phyloP scores from a whole-genome alignment of 1,284 basidiomycete genomes.

The Rhodofomes roseus region DNA sequence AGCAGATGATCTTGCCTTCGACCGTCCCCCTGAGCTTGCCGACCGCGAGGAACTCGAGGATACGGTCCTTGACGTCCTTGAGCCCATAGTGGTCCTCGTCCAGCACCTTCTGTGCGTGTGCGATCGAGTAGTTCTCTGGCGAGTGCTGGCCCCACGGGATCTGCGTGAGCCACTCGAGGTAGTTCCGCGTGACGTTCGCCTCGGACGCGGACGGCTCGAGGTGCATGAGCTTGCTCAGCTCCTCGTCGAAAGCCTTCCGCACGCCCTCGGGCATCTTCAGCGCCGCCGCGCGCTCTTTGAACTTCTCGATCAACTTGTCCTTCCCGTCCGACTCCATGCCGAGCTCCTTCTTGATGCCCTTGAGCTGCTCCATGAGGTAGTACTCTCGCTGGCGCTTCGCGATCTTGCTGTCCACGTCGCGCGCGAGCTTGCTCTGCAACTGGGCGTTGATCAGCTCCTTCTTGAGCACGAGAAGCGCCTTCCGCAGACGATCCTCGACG shows the following conservation, averaged over 20 bases:
- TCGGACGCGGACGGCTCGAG: constrained; percentile 93
- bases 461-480: constrained; percentile 91
- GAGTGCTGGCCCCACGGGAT: constrained; percentile 98
- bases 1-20: constrained; percentile 97
- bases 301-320: constrained; percentile 96
- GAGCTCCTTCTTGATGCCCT: constrained; percentile 98
- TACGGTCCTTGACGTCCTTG: constrained; percentile 94
- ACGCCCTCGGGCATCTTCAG: constrained; percentile 94
- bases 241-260: constrained; percentile 95
- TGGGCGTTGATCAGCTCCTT: constrained; percentile 99
- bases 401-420: constrained; percentile 96
- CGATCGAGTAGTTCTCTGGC: constrained; percentile 89
- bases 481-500: constrained; percentile 88
- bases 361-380: constrained; percentile 98
- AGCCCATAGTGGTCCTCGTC: constrained; percentile 98
- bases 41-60: constrained; percentile 97
- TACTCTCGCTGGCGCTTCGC: constrained; percentile 97
- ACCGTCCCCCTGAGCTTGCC: constrained; percentile 95
- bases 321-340: constrained; percentile 98
- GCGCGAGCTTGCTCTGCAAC: constrained; percentile 90
- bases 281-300: constrained; percentile 83
- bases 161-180: constrained; percentile 95
- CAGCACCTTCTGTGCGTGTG: constrained; percentile 81
- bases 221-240: constrained; percentile 87
- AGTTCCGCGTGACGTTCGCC: constrained; percentile 95